phyloP scores from a whole-genome alignment of 108 stramenopile species.

The Nitzschia sp. region DNA sequence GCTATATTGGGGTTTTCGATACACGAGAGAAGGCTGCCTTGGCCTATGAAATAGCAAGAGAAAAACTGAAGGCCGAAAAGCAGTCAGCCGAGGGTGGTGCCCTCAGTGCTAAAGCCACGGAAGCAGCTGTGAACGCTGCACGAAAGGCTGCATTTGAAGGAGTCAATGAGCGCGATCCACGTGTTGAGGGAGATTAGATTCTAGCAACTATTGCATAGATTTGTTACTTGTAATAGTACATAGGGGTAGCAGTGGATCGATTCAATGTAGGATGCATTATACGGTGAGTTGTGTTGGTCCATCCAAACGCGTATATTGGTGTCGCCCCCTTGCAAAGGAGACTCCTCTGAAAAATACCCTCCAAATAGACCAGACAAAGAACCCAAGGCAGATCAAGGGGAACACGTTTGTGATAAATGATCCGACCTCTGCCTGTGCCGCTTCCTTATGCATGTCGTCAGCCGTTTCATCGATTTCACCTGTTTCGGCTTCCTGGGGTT shows the following conservation, averaged over 20 bases:
- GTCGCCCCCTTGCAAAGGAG: slow-evolving; percentile 7
- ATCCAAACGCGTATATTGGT: slow-evolving; percentile 19
- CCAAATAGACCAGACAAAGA: slow-evolving; percentile 37
- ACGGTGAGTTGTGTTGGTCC: slow-evolving; percentile 14
- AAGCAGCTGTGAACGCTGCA: slow-evolving; percentile 67
- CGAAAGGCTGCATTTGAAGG: slow-evolving; percentile 86
- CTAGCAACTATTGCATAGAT: no score
- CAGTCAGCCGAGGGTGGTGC: slow-evolving; percentile 30
- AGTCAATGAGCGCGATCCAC: slow-evolving; percentile 62
- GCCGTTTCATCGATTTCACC: neutral
- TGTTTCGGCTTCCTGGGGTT: slow-evolving; percentile 41
- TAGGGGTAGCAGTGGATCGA: neutral
- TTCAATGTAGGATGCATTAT: neutral
- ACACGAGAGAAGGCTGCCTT: slow-evolving; percentile 69
- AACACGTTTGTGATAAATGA: slow-evolving; percentile 5
- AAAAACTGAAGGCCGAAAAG: slow-evolving; percentile 53
- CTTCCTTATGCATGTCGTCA: neutral
- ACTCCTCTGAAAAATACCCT: slow-evolving; percentile 29
- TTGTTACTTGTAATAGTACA: no score
- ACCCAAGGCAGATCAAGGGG: slow-evolving; percentile 23
- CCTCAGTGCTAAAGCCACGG: slow-evolving; percentile 55
- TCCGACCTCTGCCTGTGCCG: neutral
- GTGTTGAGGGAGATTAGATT: neutral
- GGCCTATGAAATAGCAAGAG: slow-evolving; percentile 80
- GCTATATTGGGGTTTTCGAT: slow-evolving; percentile 85